These are phyloP conservation scores for Cyclotella distinguenda DNA, from an alignment of 108 stramenopile genomes.

Conservation along the genomic window DNA sequence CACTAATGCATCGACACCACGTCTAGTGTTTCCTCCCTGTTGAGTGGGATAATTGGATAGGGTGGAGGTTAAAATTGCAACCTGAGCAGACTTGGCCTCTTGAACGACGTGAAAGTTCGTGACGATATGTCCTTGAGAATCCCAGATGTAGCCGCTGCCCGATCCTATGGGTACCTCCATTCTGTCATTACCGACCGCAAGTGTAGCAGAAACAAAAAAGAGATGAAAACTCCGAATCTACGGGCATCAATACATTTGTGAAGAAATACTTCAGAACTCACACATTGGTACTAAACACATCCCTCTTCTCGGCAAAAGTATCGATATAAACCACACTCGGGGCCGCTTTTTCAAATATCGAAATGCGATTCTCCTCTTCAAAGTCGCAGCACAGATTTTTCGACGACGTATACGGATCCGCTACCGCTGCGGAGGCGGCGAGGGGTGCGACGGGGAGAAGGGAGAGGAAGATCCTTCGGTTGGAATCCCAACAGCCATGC, in stretches of 20 bases:
- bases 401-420: too few species aligned
- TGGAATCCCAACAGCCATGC: too few species aligned
- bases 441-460: not conserved
- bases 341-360: slow-evolving; percentile 68
- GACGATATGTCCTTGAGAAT: slow-evolving; percentile 75
- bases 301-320: slow-evolving; percentile 68
- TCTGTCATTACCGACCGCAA: not conserved
- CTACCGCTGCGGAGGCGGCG: not conserved
- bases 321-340: slow-evolving; percentile 83
- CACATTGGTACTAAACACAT: slow-evolving; percentile 73
- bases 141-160: slow-evolving; percentile 91
- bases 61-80: slow-evolving; percentile 53
- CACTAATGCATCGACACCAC: slow-evolving; percentile 11
- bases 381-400: slow-evolving; percentile 27
- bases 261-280: not conserved
- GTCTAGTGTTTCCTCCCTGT: too few species aligned
- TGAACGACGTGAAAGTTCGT: slow-evolving; percentile 85
- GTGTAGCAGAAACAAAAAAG: not conserved
- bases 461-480: not conserved
- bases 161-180: slow-evolving; percentile 71
- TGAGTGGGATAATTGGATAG: slow-evolving; percentile 3
- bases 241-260: not conserved
- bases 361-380: slow-evolving; percentile 62
- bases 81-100: slow-evolving; percentile 70
- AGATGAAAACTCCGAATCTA: not conserved